Evolutionary conservation across 1,284 basidiomycete genomes (phyloP), one percentile per base, ranked within the genome.

Genomic region (Sporisorium scitamineum): DNA sequence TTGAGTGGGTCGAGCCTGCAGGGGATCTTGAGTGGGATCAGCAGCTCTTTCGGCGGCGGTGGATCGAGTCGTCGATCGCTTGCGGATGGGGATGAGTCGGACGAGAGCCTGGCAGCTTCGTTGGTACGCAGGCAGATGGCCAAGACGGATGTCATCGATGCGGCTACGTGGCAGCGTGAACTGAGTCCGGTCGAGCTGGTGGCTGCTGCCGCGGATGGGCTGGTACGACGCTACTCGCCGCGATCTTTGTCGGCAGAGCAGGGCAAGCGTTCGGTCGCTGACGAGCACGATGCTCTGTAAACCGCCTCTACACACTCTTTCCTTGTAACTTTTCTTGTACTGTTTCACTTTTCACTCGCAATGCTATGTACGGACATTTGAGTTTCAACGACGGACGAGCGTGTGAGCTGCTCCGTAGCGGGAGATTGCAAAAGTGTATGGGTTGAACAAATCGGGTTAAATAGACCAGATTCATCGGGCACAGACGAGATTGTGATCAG

Each of bases 281-380:
- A 58, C 31, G 50, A 54, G 27, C 70, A 74, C 52, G 71, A 74
- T 58, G 61, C 62, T 31, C 53, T 74, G 41, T 74, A 34, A 61
- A 26, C 14, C 20, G 13, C 20, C 50, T 20, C n/a, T 2, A 9
- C 37, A 39, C 13, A 5, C 37, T 24, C 44, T 7, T 27, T 26
- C 4, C 29, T 50, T 31, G 48, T n/a, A 31, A n/a, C 18, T 31
- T 16, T 22, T 24, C 22, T 24, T 54, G 48, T 32, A 32, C 11
- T 47, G 9, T 31, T 20, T 52, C 52, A 14, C 11, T 7, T n/a
- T 39, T 29, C 20, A 26, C 29, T 63, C 51, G 61, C 57, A 65
- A 59, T 66, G 41, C 50, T 52, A 60, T 68, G 50, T 64, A 66
- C 55, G 69, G 69, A 66, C 69, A 66, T 62, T 71, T 26, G 37